These are phyloP conservation scores for Neofusicoccum kwambonambiense DNA, from an alignment of 2,329 filamentous ascomycete genomes.

Conservation along the genomic window DNA sequence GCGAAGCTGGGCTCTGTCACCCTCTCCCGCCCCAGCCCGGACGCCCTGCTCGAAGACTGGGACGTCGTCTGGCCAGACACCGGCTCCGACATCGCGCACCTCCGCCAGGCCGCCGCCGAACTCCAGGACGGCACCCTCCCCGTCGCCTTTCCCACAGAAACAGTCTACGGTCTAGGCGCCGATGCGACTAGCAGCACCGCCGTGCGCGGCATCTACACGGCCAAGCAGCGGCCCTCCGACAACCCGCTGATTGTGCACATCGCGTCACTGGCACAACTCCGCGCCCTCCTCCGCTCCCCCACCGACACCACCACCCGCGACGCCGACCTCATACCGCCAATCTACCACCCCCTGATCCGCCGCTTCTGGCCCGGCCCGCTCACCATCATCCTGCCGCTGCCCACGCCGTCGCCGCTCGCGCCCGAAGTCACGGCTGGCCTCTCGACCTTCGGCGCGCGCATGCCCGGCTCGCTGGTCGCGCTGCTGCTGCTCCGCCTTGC, in stretches of 20 bases:
- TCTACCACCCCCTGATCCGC: conserved; percentile 76
- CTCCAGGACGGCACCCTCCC: conserved; percentile 68
- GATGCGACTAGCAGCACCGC: conserved; percentile 84
- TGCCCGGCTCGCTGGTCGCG: conserved; percentile 83
- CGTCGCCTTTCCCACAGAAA: conserved; percentile 95
- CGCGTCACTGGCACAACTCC: conserved; percentile 74
- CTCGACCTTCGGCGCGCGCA: conserved; percentile 80
- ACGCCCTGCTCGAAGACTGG: conserved; percentile 34
- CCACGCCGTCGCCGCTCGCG: conserved; percentile 67
- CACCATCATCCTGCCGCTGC: conserved; percentile 83
- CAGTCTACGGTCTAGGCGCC: conserved; percentile 94
- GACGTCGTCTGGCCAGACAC: conserved; percentile 29
- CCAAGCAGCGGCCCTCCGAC: conserved; percentile 86
- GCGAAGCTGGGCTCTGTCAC: conserved; percentile 39
- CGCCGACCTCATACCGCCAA: conserved; percentile 60
- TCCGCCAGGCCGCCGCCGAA: conserved; percentile 65
- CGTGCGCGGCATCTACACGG: conserved; percentile 87
- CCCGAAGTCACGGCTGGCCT: conserved; percentile 90
- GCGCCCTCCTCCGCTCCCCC: conserved; percentile 52
- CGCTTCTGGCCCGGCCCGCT: conserved; percentile 93
- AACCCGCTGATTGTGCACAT: conserved; percentile 96
- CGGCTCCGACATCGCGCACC: conserved; percentile 49
- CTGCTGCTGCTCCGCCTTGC: conserved; percentile 80
- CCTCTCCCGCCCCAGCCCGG: conserved; percentile 21
- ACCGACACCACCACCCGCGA: conserved; percentile 20